Evolutionary conservation across 306 rosid species (phyloP), one percentile per base, ranked within the genome.

Genomic region (Vigna angularis): DNA sequence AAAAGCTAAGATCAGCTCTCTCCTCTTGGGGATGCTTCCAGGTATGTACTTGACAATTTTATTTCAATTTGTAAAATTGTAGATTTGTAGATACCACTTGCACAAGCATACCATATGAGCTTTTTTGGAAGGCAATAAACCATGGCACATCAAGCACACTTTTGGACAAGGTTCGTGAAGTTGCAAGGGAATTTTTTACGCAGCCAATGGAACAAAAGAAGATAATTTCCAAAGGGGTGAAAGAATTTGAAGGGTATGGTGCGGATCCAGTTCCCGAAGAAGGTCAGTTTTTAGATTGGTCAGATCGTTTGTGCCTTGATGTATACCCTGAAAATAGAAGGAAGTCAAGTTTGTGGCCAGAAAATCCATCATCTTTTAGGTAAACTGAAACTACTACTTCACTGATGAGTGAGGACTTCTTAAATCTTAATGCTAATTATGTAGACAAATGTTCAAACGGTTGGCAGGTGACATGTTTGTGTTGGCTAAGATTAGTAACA

Each of bases 11-110:
- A 49, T 66, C 85, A 51, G 81, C 88, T 15, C 85, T 83, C 61
- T 48, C 75, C 45, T 61, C 62, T 3, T 85, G 85, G 87, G 86
- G 87, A n/a, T 83, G 85, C 65, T 86, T 86, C 59, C 89, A 83
- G 85, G 55, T 49, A 49, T 9, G 2, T 49, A 44, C 49, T 9
- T 44, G 49, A 10, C 1, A 10, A 10, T 3, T 44, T 44, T 44
- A 0, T 10, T 44, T 44, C 49, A 48, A 3, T 13, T 48, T 48
- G 6, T 13, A 48, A 4, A 30, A 3, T 30, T 30, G 34, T 28
- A 28, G 14, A 47, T 47, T 47, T 47, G 6, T 3, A 48, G 15
- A 14, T 48, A 48, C 15, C n/a, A 48, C 17, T 11, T 48, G 52
- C 52, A 48, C 52, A 44, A 14, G 15, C 52, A 40, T 12, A 14